Evolutionary conservation across 2,329 filamentous ascomycete genomes (phyloP), one percentile per base, ranked within the genome.

Genomic region (Penicillium vulpinum): DNA sequence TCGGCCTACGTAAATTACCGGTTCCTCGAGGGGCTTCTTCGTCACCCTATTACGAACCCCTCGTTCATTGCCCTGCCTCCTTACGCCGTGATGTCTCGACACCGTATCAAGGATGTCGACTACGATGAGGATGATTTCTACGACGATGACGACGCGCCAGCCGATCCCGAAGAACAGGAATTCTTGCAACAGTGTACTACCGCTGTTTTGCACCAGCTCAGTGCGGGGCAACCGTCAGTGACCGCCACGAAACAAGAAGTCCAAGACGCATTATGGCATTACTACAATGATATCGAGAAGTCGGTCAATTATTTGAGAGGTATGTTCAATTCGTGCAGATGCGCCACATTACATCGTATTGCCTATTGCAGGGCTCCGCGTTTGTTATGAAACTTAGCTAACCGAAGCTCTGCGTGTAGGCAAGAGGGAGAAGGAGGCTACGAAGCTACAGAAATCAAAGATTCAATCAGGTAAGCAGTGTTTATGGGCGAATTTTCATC

Each of bases 241-340:
- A 83, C 81, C 69, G 78, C 83, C n/a, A 81, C 83, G 5, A 84
- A 88, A 58, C 78, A 80, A 36, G 88, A 96, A 70, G 93, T 97
- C 60, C 86, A 96, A 72, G 93, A 97, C 59, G 85, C 92, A 0
- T 76, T 99, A 16, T 97, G 92, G 91, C 86, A 99, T 75, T 97
- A 97, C 75, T 97, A 93, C 73, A 97, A 92, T 72, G 92, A 99
- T 67, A 81, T 96, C 29, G 88, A 87, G 56, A 96, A 96, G 75
- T 86, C 91, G 1, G 88, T 95, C 36, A 81, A 84, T 55, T 97
- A 95, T 70, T 76, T 99, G 56, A 84, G 86, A 61, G 89, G 87
- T 81, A 87, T 64, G 74, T 60, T 28, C 56, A 8, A 24, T 52
- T 13, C 69, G 8, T n/a, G 5, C 16, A 31, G 4, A 39, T 52